Evolutionary conservation across 371 early-diverging fungal genomes (phyloP).

Genomic region (Rozella allomycis): DNA sequence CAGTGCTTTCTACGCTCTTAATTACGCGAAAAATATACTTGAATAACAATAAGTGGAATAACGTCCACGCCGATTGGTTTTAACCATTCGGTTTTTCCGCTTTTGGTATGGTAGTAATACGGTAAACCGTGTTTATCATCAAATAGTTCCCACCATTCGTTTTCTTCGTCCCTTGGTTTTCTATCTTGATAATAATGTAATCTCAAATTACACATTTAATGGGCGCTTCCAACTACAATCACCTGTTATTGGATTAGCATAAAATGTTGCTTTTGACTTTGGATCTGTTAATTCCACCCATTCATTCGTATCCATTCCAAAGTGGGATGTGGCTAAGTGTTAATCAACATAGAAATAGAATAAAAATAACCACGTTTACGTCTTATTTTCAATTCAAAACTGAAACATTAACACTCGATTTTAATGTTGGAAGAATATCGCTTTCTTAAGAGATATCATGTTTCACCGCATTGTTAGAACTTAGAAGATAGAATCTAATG

Average conservation of each 20-base stretch:
- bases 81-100: constrained; percentile 64
- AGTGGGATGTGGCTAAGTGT: too few relatives aligned
- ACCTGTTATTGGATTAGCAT: constrained; percentile 55
- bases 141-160: constrained; percentile 86
- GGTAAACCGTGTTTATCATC: constrained; percentile 50
- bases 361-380: too few relatives aligned
- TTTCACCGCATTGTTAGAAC: too few relatives aligned
- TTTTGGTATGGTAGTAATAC: constrained; percentile 69
- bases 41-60: constrained; percentile 48
- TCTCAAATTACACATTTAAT: constrained; percentile 6
- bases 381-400: too few relatives aligned
- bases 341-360: too few relatives aligned
- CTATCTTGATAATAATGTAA: constrained; percentile 5
- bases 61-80: constrained; percentile 44
- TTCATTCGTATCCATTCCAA: too few relatives aligned
- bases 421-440: too few relatives aligned
- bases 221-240: constrained; percentile 35
- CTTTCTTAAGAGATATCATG: too few relatives aligned
- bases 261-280: constrained; percentile 47
- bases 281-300: constrained; percentile 71
- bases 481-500: too few relatives aligned
- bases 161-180: constrained; percentile 5
- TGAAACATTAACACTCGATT: too few relatives aligned
- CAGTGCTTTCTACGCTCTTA: too few relatives aligned
- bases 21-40: too few relatives aligned